Conservation (phyloP, 805 yeast genomes). For the Komagataella pseudopastoris region DNA sequence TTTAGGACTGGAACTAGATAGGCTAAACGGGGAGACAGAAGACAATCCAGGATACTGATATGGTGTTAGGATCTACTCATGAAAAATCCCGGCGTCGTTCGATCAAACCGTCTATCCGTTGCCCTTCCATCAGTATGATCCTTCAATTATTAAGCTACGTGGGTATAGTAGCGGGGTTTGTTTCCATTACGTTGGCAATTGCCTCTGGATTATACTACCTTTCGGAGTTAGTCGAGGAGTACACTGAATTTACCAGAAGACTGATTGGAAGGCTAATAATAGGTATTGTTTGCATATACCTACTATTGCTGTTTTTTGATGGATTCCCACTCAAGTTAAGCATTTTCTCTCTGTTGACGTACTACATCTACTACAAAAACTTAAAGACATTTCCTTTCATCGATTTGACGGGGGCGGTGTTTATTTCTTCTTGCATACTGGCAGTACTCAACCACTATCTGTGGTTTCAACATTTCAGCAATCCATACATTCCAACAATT, state of each 20-base stretch:
- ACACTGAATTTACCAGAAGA: conserved; percentile 71
- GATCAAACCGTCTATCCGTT: neutral
- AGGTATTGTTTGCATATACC: conserved; percentile 37
- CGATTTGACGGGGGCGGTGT: conserved; percentile 54
- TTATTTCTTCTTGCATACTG: conserved; percentile 55
- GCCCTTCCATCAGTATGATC: conserved; percentile 26
- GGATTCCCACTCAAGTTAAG: conserved; percentile 65
- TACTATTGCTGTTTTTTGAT: conserved; percentile 57
- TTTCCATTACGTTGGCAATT: conserved; percentile 41
- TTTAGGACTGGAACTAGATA: neutral
- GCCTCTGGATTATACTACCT: conserved; percentile 89
- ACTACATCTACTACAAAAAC: conserved; percentile 65
- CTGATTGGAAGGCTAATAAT: conserved; percentile 52
- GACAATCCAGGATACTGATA: neutral
- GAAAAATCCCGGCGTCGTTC: neutral
- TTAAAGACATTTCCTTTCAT: conserved; percentile 77
- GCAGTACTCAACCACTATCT: conserved; percentile 73
- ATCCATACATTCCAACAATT: conserved; percentile 60
- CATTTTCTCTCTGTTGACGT: conserved; percentile 54
- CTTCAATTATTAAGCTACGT: conserved; percentile 42
- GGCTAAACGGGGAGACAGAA: neutral
- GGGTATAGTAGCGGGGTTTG: conserved; percentile 50
- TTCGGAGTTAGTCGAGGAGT: conserved; percentile 88
- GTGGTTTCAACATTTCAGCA: conserved; percentile 81
- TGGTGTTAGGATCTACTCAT: neutral